phyloP scores from a whole-genome alignment of 495 filamentous ascomycete species.

The Penicillium egyptiacum region DNA sequence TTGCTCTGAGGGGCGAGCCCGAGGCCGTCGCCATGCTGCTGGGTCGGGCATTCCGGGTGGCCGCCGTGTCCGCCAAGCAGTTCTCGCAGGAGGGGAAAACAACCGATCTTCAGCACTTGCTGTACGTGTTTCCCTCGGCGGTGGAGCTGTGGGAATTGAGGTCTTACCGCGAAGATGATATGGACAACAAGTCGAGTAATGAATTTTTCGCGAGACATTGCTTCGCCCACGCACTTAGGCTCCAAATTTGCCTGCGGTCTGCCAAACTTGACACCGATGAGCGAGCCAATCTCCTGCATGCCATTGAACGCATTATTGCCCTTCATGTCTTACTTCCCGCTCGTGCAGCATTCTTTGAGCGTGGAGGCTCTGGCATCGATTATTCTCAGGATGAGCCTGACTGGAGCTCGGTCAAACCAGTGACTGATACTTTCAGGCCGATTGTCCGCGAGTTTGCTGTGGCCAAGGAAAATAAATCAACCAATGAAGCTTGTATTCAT shows the following conservation, averaged over 20 bases:
- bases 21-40: slow-evolving; percentile 50
- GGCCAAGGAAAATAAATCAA: slow-evolving; percentile 13
- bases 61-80: slow-evolving; percentile 37
- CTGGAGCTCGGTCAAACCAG: slow-evolving; percentile 46
- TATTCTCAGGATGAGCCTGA: slow-evolving; percentile 47
- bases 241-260: slow-evolving; percentile 37
- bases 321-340: slow-evolving; percentile 70
- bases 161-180: slow-evolving; percentile 40
- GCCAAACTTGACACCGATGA: slow-evolving; percentile 42
- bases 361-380: slow-evolving; percentile 46
- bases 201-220: slow-evolving; percentile 42
- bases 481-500: slow-evolving; percentile 16
- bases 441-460: slow-evolving; percentile 33
- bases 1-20: slow-evolving; percentile 48
- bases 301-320: slow-evolving; percentile 63
- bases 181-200: slow-evolving; percentile 43
- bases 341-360: slow-evolving; percentile 52
- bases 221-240: slow-evolving; percentile 40
- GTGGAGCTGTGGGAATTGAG: slow-evolving; percentile 50
- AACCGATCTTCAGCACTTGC: slow-evolving; percentile 43
- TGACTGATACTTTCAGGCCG: slow-evolving; percentile 43
- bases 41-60: slow-evolving; percentile 38
- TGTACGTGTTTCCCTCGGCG: slow-evolving; percentile 40
- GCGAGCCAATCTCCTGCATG: slow-evolving; percentile 37
- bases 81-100: slow-evolving; percentile 37